A percentile compares a stretch with the other conserved stretches of the same genome.
These are phyloP conservation scores for Exsudoporus frostii DNA, from an alignment of 768 basidiomycete genomes.

Conservation along the genomic window DNA sequence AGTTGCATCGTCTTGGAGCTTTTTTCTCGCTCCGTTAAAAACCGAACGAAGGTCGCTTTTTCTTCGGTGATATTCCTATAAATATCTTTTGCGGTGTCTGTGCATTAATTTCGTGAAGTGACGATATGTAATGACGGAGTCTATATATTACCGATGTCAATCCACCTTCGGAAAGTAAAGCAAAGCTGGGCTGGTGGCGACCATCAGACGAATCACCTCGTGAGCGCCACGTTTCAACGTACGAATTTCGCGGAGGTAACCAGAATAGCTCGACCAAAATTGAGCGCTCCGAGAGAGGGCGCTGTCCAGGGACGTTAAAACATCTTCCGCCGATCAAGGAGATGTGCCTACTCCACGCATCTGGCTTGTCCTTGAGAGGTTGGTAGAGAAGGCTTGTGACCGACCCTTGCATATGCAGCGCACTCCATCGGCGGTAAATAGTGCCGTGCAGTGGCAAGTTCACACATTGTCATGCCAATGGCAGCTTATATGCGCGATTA, in stretches of 20 bases:
- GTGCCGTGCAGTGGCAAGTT: conserved; percentile 70
- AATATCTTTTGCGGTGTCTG: conserved; percentile 62
- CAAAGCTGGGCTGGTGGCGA: conserved; percentile 63
- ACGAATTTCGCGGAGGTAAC: conserved; percentile 78
- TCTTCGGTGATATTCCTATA: conserved; percentile 66
- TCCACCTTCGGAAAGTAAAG: conserved; percentile 68
- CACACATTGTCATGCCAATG: conserved; percentile 76
- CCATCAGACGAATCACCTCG: conserved; percentile 19
- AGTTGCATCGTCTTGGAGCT: conserved; percentile 25
- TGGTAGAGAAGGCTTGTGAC: neutral
- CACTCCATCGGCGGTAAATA: conserved; percentile 71
- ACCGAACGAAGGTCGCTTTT: conserved; percentile 47
- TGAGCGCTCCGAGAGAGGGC: conserved; percentile 76
- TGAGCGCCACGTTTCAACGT: conserved; percentile 33
- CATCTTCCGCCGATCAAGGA: neutral
- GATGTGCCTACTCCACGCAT: conserved; percentile 49
- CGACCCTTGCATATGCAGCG: conserved; percentile 14
- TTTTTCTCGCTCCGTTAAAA: conserved; percentile 46
- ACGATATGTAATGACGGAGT: conserved; percentile 8
- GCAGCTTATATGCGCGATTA: conserved; percentile 49
- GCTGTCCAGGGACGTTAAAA: conserved; percentile 33
- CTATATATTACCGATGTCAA: conserved; percentile 58
- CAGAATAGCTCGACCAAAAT: conserved; percentile 84
- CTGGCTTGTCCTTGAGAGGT: conserved; percentile 34
- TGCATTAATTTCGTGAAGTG: conserved; percentile 1